A percentile compares a stretch with the other conserved stretches of the same genome.
These are phyloP conservation scores for Colletotrichum lindemuthianum DNA, from an alignment of 2,329 filamentous ascomycete species.

Conservation along the genomic window DNA sequence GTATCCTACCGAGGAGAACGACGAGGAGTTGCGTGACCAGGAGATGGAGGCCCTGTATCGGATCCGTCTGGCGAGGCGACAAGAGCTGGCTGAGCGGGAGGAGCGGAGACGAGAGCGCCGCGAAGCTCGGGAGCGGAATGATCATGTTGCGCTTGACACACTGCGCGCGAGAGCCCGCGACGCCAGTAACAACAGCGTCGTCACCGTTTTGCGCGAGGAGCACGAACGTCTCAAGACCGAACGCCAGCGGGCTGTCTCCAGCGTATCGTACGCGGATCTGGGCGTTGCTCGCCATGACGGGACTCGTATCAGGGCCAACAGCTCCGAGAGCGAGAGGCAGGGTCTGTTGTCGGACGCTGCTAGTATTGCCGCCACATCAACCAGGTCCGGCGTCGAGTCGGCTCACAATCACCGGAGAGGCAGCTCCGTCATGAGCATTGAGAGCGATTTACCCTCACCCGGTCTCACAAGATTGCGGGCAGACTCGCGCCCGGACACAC, in stretches of 20 bases:
- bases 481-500: constrained; percentile 56
- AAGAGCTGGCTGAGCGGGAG: constrained; percentile 81
- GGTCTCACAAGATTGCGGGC: constrained; percentile 50
- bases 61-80: constrained; percentile 81
- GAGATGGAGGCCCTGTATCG: constrained; percentile 96
- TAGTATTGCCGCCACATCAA: constrained; percentile 60
- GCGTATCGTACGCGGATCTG: constrained; percentile 80
- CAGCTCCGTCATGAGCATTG: constrained; percentile 67
- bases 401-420: constrained; percentile 57
- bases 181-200: constrained; percentile 58
- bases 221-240: constrained; percentile 66
- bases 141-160: constrained; percentile 74
- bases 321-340: constrained; percentile 75
- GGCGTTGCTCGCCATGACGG: constrained; percentile 83
- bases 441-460: constrained; percentile 56
- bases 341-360: constrained; percentile 79
- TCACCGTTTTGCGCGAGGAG: constrained; percentile 68
- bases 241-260: constrained; percentile 75
- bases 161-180: constrained; percentile 67
- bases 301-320: constrained; percentile 77
- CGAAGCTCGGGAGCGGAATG: constrained; percentile 78
- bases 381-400: constrained; percentile 46
- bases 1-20: constrained; percentile 80
- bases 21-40: constrained; percentile 81
- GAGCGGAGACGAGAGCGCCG: constrained; percentile 74